Evolutionary conservation across 148 eudicot species (phyloP), one percentile per base, ranked within the genome.

Genomic region (Pharnaceum exiguum): DNA sequence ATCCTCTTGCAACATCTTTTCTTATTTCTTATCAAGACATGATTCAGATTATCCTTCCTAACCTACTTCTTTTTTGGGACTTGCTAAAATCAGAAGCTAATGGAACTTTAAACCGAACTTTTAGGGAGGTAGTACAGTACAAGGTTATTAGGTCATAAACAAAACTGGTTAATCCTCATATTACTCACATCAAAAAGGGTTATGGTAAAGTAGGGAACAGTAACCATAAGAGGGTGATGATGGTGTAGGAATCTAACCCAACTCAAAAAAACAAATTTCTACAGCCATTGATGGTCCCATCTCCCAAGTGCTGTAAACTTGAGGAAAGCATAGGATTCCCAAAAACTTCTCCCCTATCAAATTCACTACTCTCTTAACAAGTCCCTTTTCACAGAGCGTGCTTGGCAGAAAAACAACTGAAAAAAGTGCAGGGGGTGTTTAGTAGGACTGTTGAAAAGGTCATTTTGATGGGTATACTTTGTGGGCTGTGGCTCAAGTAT

Each of bases 181-280:
- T 36, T 51, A 62, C 30, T n/a, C 30, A 32, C 42, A 22, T 13
- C 27, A 37, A 56, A n/a, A 23, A 17, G 6, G 38, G n/a, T n/a
- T 25, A 43, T 70, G 58, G 50, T 57, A 58, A 56, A 31, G 56
- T 70, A 62, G 63, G 68, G 51, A 62, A 36, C 64, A 57, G 58
- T 48, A 27, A 46, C 49, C 47, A 70, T 43, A 40, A 63, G 54
- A 63, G 26, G n/a, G 63, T 63, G 44, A 71, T 71, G 60, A 71
- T 71, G 69, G 19, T 63, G 75, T 64, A 64, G 75, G 75, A 64
- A 64, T 57, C 69, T 64, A 36, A 64, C 46, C 31, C 39, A 64
- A 57, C 66, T 60, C 45, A 35, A 22, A 23, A 46, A 50, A 11
- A 1, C 21, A 13, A 24, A 19, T 46, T 33, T 49, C 28, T 17